Evolutionary conservation across 495 filamentous ascomycete species (phyloP), one percentile per base, ranked within the genome.

Genomic region (Penicillium goetzii): DNA sequence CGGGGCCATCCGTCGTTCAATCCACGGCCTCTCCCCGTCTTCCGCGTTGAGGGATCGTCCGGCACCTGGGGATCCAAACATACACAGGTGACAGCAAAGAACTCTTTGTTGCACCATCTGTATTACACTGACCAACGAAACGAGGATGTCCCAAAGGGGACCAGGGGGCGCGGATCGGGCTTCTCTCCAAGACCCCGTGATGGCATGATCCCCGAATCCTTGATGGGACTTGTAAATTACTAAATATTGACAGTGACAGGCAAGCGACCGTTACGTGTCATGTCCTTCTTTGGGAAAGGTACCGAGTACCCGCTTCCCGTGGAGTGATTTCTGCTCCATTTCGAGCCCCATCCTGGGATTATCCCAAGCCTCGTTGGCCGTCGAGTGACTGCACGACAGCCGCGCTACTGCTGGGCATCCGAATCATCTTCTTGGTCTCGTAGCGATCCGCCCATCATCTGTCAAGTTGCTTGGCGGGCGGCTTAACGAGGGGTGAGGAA

Each of bases 231-330:
- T 36, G 12, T 7, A 36, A 14, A 14, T 6, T 9, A 11, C 5
- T 32, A 36, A 4, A 21, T 38, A 30, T 32, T 45, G 36, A 32
- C 41, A 43, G 14, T 10, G 7, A 40, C 36, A 40, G 43, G 19
- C 34, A 61, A 57, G 58, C 59, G 40, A 66, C 75, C 75, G 74
- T 76, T 78, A 78, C 74, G 72, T 78, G 75, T 78, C 75, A 78
- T 66, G 60, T 52, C 74, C 61, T 23, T 61, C 58, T 69, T 72
- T 72, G 56, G 72, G 69, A 61, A 70, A 66, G 56, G 68, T 47
- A 59, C 56, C 70, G 64, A 53, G 68, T 47, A 59, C 56, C 70
- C 62, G 64, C 43, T 21, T 26, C 30, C 52, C 26, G 2, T 57
- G 17, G 45, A 45, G 43, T 23, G 25, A 38, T 57, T 57, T 26